A percentile compares a stretch with the other conserved stretches of the same genome.
phyloP scores from a whole-genome alignment of 2,329 filamentous ascomycete genomes.

The Fusarium robinianum region DNA sequence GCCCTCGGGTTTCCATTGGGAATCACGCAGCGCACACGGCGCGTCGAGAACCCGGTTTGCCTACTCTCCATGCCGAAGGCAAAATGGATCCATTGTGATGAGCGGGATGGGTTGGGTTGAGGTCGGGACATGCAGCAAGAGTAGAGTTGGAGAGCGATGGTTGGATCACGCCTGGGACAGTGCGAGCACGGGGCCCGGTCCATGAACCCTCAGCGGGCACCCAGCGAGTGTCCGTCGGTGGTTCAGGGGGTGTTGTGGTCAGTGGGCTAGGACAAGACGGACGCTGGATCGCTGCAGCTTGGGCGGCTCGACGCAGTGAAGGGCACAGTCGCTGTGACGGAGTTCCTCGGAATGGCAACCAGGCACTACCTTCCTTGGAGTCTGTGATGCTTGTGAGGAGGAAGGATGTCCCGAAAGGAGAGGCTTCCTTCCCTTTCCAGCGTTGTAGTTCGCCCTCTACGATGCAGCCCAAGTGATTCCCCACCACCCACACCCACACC shows the following conservation, averaged over 20 bases:
- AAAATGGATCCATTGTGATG: constrained; percentile 4
- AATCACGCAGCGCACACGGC: too few species aligned
- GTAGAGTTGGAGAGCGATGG: constrained; percentile 12
- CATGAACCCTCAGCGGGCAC: too few species aligned
- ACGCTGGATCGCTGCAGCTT: constrained; percentile 11
- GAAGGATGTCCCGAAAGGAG: constrained; percentile 25
- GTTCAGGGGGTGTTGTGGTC: constrained; percentile 5
- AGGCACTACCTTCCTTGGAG: constrained; percentile 9
- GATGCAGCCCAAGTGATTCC: constrained; percentile 18
- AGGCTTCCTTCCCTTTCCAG: constrained; percentile 29
- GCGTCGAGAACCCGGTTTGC: too few species aligned
- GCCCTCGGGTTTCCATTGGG: too few species aligned
- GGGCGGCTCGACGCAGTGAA: constrained; percentile 11
- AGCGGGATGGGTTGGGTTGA: background rate
- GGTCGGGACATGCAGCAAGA: constrained; percentile 20
- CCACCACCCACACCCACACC: constrained; percentile 28
- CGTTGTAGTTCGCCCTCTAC: constrained; percentile 5
- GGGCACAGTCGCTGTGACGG: constrained; percentile 19
- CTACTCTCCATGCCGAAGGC: too few species aligned
- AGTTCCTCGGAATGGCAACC: constrained; percentile 11
- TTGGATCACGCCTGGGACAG: constrained; percentile 12
- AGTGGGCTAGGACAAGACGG: constrained; percentile 10
- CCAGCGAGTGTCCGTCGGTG: constrained; percentile 27
- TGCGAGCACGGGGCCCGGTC: constrained; percentile 9
- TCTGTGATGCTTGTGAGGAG: constrained; percentile 17